A percentile compares a stretch with the other conserved stretches of the same genome.
Evolutionary conservation across 2,329 filamentous ascomycete genomes (phyloP).

Genomic region (Knufia fluminis): DNA sequence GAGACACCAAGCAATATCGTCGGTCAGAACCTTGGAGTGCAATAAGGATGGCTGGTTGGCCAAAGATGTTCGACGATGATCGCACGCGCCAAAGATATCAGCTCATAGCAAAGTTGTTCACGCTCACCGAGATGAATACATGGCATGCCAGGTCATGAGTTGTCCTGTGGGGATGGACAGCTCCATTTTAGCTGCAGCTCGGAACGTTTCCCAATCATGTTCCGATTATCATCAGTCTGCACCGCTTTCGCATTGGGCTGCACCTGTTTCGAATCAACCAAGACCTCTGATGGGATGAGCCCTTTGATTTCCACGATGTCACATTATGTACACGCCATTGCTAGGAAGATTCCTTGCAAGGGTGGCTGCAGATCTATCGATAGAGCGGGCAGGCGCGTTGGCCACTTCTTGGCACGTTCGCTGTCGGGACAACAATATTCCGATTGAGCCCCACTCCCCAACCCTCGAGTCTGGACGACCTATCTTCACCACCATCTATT

Average conservation of each 20-base stretch:
- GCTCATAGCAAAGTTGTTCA: no score
- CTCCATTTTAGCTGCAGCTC: background rate
- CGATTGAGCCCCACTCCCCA: no score
- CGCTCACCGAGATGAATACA: background rate
- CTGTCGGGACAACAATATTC: background rate
- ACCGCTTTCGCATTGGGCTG: no score
- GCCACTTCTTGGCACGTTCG: no score
- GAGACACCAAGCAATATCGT: slow-evolving; percentile 4
- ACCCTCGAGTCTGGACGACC: no score
- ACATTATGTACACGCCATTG: background rate
- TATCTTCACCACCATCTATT: no score
- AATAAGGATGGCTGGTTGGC: slow-evolving; percentile 3
- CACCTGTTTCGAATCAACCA: no score
- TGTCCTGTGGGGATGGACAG: background rate
- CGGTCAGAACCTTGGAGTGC: background rate
- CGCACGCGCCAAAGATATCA: no score
- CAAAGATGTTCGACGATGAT: no score
- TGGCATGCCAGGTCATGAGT: background rate
- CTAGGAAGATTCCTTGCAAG: background rate
- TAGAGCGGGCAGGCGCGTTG: background rate
- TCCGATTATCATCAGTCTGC: no score
- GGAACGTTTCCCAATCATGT: background rate
- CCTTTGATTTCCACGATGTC: no score
- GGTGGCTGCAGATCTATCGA: background rate
- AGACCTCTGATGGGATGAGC: no score